Percentiles rank a stretch among this genome's conserved stretches.
Evolutionary conservation across 2,329 filamentous ascomycete species (phyloP).

Genomic region (Aspergillus neotritici): DNA sequence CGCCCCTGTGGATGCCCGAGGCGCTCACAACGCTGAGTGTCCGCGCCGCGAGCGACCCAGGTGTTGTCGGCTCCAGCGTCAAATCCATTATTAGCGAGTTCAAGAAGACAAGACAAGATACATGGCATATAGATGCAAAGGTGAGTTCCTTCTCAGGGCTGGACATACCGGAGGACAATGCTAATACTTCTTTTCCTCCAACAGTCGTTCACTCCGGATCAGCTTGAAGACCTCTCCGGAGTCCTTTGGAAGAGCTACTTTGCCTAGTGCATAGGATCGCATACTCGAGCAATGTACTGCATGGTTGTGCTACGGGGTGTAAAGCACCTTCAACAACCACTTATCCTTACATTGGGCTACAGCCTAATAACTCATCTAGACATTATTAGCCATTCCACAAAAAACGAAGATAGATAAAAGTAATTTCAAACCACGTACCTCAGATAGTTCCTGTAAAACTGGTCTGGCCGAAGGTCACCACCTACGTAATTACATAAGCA

Average conservation of each 20-base stretch:
- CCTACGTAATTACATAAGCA: background rate
- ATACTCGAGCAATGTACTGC: constrained; percentile 5
- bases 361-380: no score
- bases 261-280: constrained; percentile 51
- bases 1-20: constrained; percentile 89
- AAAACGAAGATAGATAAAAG: no score
- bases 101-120: constrained; percentile 99
- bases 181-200: background rate
- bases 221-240: constrained; percentile 89
- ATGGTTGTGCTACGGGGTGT: background rate
- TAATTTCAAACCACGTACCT: no score
- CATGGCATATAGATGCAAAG: constrained; percentile 97
- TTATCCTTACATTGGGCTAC: no score
- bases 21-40: constrained; percentile 79
- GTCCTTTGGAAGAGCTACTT: constrained; percentile 99
- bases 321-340: background rate
- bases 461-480: no score
- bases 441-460: no score
- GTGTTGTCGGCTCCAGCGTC: constrained; percentile 90
- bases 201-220: constrained; percentile 78
- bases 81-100: constrained; percentile 93
- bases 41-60: constrained; percentile 79
- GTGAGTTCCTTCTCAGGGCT: constrained; percentile 48
- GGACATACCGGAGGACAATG: background rate
- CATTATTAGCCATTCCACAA: no score